These are phyloP conservation scores for Leucocoprinus birnbaumii DNA, from an alignment of 768 basidiomycete genomes.

Conservation along the genomic window DNA sequence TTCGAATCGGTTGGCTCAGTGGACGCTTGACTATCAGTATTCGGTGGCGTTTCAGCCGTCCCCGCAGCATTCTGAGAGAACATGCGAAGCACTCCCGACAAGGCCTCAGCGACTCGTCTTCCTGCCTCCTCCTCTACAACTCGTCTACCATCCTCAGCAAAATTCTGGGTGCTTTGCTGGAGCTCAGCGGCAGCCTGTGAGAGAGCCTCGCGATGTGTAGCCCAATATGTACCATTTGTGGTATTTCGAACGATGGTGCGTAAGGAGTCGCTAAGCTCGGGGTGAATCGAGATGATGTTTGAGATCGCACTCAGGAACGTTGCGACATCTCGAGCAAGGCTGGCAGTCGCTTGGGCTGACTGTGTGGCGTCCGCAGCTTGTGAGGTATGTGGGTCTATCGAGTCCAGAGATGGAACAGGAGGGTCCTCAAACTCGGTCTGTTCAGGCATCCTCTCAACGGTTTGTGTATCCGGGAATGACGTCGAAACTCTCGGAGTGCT, in stretches of 20 bases:
- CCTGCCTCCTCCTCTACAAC: slow-evolving; percentile 65
- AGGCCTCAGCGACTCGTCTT: slow-evolving; percentile 56
- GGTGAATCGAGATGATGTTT: slow-evolving; percentile 57
- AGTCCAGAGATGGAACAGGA: slow-evolving; percentile 31
- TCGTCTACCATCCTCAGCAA: slow-evolving; percentile 43
- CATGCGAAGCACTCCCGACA: slow-evolving; percentile 55
- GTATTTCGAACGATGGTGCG: slow-evolving; percentile 64
- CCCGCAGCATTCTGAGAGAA: slow-evolving; percentile 31
- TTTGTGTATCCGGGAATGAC: slow-evolving; percentile 12
- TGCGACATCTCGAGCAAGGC: slow-evolving; percentile 65
- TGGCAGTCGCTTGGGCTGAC: slow-evolving; percentile 27
- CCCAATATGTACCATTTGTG: slow-evolving; percentile 67
- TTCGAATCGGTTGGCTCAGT: slow-evolving; percentile 15
- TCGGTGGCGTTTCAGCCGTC: slow-evolving; percentile 12
- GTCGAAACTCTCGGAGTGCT: slow-evolving; percentile 32
- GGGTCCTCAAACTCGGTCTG: slow-evolving; percentile 30
- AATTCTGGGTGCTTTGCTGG: slow-evolving; percentile 40
- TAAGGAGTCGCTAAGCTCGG: slow-evolving; percentile 67
- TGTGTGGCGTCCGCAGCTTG: not conserved
- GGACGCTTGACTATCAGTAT: slow-evolving; percentile 11
- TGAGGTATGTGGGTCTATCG: slow-evolving; percentile 28
- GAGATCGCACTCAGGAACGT: slow-evolving; percentile 54
- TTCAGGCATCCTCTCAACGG: not conserved
- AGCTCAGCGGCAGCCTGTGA: slow-evolving; percentile 56
- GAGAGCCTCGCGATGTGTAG: slow-evolving; percentile 54